These are phyloP conservation scores for Gamarada debralockiae DNA, from an alignment of 495 filamentous ascomycete species.

Conservation along the genomic window DNA sequence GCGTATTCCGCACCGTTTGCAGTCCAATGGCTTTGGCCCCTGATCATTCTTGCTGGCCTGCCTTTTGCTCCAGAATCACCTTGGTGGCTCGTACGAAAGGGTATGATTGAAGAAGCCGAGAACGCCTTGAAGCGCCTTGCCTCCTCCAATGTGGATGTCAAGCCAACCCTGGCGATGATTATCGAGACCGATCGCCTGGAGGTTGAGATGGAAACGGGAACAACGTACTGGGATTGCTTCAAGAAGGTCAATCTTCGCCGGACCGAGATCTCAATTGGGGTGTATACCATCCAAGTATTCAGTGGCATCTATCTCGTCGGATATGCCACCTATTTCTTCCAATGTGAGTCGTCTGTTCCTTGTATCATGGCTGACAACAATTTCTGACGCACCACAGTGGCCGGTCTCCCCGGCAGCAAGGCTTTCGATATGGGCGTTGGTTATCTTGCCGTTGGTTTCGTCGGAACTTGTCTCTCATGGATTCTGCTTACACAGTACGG, in stretches of 20 bases:
- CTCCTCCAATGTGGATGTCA: slow-evolving; percentile 52
- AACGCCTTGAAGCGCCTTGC: slow-evolving; percentile 55
- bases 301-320: slow-evolving; percentile 68
- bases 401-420: slow-evolving; percentile 50
- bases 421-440: slow-evolving; percentile 52
- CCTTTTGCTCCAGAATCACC: slow-evolving; percentile 68
- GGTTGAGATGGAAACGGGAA: slow-evolving; percentile 48
- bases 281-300: slow-evolving; percentile 69
- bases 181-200: slow-evolving; percentile 68
- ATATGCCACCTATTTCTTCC: slow-evolving; percentile 66
- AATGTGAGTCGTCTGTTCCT: slow-evolving; percentile 50
- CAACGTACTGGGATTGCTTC: slow-evolving; percentile 63
- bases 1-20: slow-evolving; percentile 44
- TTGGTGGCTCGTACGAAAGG: slow-evolving; percentile 68
- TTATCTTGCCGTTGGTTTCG: slow-evolving; percentile 27
- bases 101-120: slow-evolving; percentile 49
- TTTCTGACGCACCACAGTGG: slow-evolving; percentile 37
- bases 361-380: background rate
- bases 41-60: slow-evolving; percentile 59
- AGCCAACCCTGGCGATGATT: slow-evolving; percentile 68
- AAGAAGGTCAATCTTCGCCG: slow-evolving; percentile 59
- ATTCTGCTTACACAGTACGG: slow-evolving; percentile 30
- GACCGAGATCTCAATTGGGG: slow-evolving; percentile 63
- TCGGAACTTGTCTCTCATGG: slow-evolving; percentile 47
- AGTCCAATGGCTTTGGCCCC: slow-evolving; percentile 70